Evolutionary conservation across 805 yeast species (phyloP).

Genomic region (Pichia cephalocereana): DNA sequence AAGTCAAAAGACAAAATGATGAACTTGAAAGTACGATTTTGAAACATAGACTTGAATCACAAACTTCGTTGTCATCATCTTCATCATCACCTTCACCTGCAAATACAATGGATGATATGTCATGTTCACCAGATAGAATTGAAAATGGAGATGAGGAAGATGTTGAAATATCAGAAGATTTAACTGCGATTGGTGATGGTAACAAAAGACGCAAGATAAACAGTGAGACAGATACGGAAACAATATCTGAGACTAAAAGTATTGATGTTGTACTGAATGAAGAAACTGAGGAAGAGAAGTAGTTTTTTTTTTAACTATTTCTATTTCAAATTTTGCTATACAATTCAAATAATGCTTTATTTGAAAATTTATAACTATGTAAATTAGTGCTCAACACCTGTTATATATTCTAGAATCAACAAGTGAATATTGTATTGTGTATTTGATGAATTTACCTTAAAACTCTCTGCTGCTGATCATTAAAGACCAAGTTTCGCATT

Average conservation of each 20-base stretch:
- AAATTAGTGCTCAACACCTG: no score
- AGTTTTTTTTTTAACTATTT: no score
- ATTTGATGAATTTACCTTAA: no score
- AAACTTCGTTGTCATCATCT: neutral
- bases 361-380: no score
- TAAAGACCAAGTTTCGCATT: no score
- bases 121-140: neutral
- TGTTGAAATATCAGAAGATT: no score
- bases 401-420: no score
- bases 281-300: neutral
- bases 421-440: no score
- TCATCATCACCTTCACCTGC: neutral
- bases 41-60: neutral
- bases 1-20: slow-evolving; percentile 25
- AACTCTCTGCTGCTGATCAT: no score
- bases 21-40: slow-evolving; percentile 4
- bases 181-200: slow-evolving; percentile 3
- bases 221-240: neutral
- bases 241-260: neutral
- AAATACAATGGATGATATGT: slow-evolving; percentile 3
- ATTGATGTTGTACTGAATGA: neutral
- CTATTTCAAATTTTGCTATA: no score
- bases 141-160: neutral
- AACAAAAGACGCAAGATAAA: slow-evolving; percentile 9
- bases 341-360: no score